Evolutionary conservation across 2,329 filamentous ascomycete species (phyloP), one percentile per base, ranked within the genome.

Genomic region (Monilinia polystroma): DNA sequence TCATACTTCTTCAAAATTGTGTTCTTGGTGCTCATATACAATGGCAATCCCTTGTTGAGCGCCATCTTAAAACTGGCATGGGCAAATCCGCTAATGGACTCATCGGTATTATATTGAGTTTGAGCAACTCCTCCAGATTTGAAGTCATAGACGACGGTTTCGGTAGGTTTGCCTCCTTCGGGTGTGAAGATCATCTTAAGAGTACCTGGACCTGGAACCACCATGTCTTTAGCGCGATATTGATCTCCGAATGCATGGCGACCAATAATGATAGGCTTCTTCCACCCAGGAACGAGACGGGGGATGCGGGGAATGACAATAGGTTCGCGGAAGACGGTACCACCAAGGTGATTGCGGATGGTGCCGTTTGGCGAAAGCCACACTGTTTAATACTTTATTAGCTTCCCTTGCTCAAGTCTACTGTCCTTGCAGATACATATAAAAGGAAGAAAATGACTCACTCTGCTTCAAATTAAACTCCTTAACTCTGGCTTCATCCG

Each of bases 1-100:
- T 99, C 95, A 82, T 99, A 99, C 80, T 93, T 94, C 86, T 99
- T 99, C 74, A 99, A 84, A 75, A 99, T 99, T 74, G 95, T 99
- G 86, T 98, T 98, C 90, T 99, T 99, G 81, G 95, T 99, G 86
- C 92, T 97, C 94, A 98, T 96, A 85, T 98, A 99, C 76, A 99
- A 84, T n/a, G 95, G 95, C 72, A 96, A 83, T 71, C 84, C 84
- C 86, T 97, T 95, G 80, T 87, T 84, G 56, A 98, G 82, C 45
- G 95, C 94, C 73, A 97, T 87, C 88, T 97, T 96, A 88, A 99
- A 98, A 73, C 89, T 93, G 70, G 95, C 91, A 78, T 98, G 95
- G 67, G 95, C 95, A 76, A 99, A 99, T 69, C 95, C 95, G 66
- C 84, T 82, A 80, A 99, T 99, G 77, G 91, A 95, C 79, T 97